These are phyloP conservation scores for Mimosa bimucronata DNA, from an alignment of 306 rosid genomes.

Conservation along the genomic window DNA sequence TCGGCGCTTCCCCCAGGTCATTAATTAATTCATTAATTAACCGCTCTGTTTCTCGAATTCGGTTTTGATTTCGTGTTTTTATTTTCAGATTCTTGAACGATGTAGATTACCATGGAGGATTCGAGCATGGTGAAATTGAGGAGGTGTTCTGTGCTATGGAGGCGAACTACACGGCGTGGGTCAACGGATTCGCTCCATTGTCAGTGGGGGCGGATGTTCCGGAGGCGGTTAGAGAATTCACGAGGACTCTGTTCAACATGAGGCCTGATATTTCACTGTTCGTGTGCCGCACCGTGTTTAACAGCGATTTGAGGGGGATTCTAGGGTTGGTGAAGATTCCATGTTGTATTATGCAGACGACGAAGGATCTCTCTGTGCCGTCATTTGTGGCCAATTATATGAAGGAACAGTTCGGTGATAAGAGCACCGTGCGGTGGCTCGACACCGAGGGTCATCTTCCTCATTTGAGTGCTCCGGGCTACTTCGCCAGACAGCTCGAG, in stretches of 20 bases:
- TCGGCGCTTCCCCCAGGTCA: constrained; percentile 97
- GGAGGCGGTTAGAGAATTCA: constrained; percentile 73
- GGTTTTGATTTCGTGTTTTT: background rate
- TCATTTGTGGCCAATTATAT: constrained; percentile 71
- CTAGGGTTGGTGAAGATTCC: constrained; percentile 80
- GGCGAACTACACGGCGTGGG: constrained; percentile 85
- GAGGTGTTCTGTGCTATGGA: constrained; percentile 75
- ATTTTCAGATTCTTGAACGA: constrained; percentile 78
- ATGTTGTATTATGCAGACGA: constrained; percentile 79
- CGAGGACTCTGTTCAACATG: constrained; percentile 90
- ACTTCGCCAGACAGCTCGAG: constrained; percentile 63
- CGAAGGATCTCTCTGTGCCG: constrained; percentile 77
- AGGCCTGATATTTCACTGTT: constrained; percentile 86
- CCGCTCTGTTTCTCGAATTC: background rate
- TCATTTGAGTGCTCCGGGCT: constrained; percentile 76
- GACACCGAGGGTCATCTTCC: constrained; percentile 95
- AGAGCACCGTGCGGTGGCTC: constrained; percentile 70
- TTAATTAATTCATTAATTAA: too few relatives aligned
- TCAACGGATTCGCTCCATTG: constrained; percentile 76
- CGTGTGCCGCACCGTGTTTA: constrained; percentile 66
- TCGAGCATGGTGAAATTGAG: constrained; percentile 70
- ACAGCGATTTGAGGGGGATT: constrained; percentile 81
- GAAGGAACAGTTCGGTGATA: constrained; percentile 74
- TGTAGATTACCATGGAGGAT: constrained; percentile 87
- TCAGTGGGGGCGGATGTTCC: constrained; percentile 94